These are phyloP conservation scores for Globisporangium takayamanum DNA, from an alignment of 352 stramenopile species.

Conservation along the genomic window DNA sequence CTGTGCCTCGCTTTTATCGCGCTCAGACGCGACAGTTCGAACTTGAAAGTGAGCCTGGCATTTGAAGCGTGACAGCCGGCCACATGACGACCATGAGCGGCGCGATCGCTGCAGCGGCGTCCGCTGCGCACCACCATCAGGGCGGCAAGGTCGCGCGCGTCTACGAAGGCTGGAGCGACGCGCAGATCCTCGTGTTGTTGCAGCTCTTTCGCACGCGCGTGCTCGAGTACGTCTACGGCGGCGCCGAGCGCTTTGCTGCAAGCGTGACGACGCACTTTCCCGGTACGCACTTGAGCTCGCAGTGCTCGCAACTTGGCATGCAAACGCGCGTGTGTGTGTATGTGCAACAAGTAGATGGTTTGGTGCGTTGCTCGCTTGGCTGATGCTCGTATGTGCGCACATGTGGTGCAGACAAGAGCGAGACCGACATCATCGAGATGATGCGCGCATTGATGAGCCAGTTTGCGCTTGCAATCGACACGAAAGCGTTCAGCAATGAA, in stretches of 20 bases:
- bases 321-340: background rate
- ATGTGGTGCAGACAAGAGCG: conserved; percentile 22
- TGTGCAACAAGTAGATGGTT: background rate
- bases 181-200: conserved; percentile 44
- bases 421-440: conserved; percentile 33
- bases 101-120: background rate
- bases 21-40: no score
- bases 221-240: conserved; percentile 56
- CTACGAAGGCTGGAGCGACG: conserved; percentile 40
- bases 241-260: conserved; percentile 34
- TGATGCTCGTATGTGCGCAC: background rate
- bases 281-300: conserved; percentile 15
- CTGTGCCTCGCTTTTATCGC: no score
- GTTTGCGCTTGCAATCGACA: conserved; percentile 54
- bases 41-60: background rate
- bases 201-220: conserved; percentile 41
- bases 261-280: conserved; percentile 31
- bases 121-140: background rate
- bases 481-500: conserved; percentile 60
- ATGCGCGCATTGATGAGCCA: conserved; percentile 48
- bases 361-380: background rate
- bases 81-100: background rate
- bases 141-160: conserved; percentile 23
- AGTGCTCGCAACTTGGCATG: background rate
- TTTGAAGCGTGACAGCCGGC: no score